These are phyloP conservation scores for Jaltomata sinuosa DNA, from an alignment of 257 asterid genomes.

Conservation along the genomic window DNA sequence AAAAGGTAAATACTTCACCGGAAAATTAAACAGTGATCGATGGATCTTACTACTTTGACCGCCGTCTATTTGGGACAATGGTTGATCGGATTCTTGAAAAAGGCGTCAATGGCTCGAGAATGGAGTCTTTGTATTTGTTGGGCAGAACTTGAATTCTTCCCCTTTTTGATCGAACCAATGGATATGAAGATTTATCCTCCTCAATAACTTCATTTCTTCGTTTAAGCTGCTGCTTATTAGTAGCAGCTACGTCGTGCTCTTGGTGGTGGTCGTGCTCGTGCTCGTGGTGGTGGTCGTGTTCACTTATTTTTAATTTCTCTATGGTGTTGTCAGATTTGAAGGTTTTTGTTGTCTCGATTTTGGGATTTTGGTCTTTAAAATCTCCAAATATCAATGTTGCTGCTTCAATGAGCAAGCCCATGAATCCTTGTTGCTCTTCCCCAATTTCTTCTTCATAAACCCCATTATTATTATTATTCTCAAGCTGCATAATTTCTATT, in stretches of 20 bases:
- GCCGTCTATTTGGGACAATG: not conserved
- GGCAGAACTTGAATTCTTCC: conserved; percentile 13
- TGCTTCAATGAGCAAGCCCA: conserved; percentile 3
- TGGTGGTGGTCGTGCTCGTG: not conserved
- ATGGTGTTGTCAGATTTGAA: not conserved
- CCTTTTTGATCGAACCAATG: conserved; percentile 2
- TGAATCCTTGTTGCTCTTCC: not conserved
- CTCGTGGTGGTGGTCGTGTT: not conserved
- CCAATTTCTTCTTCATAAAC: not conserved
- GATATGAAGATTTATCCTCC: not conserved
- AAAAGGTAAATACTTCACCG: not conserved
- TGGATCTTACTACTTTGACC: conserved; percentile 7
- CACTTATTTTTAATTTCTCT: not conserved
- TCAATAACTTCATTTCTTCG: not conserved
- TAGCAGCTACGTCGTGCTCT: not conserved
- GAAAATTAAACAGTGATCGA: not conserved
- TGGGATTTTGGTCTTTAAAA: not conserved
- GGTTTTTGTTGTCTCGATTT: not conserved
- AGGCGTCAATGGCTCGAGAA: not conserved
- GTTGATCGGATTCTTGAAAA: not conserved
- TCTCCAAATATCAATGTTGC: not conserved
- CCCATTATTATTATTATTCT: not conserved
- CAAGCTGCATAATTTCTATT: not conserved
- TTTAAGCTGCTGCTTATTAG: not conserved
- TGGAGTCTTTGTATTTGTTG: conserved; percentile 8